Conservation (phyloP, 306 rosid species). For the Medicago arabica region DNA sequence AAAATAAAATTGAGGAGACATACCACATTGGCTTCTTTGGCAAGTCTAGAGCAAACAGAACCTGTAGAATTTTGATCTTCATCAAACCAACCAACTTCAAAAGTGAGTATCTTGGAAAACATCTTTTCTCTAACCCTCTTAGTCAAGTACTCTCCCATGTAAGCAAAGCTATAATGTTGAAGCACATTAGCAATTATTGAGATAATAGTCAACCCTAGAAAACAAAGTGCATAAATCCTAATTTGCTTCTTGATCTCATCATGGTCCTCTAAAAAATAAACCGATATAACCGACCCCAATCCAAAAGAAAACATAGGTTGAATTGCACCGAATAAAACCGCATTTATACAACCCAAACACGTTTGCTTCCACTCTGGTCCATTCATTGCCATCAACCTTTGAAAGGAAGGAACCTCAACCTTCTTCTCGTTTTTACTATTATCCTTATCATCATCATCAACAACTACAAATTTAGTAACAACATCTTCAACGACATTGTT, state of each 20-base stretch:
- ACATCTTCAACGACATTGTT: neutral
- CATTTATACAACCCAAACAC: slow-evolving; percentile 63
- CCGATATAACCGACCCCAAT: slow-evolving; percentile 75
- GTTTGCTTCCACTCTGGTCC: slow-evolving; percentile 88
- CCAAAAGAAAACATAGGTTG: slow-evolving; percentile 72
- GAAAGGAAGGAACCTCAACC: slow-evolving; percentile 65
- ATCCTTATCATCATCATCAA: neutral
- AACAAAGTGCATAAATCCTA: slow-evolving; percentile 54
- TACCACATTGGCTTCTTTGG: slow-evolving; percentile 96
- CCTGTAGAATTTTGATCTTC: slow-evolving; percentile 81
- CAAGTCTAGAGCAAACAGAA: slow-evolving; percentile 82
- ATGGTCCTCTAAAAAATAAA: slow-evolving; percentile 67
- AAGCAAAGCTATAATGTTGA: slow-evolving; percentile 86
- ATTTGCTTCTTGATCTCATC: slow-evolving; percentile 76
- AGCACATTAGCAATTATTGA: slow-evolving; percentile 57
- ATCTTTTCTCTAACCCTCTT: slow-evolving; percentile 80
- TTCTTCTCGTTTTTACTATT: neutral
- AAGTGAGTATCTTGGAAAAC: slow-evolving; percentile 82
- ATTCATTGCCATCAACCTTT: slow-evolving; percentile 70
- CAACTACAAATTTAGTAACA: neutral
- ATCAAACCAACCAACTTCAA: slow-evolving; percentile 95
- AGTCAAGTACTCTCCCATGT: slow-evolving; percentile 89
- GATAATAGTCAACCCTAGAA: slow-evolving; percentile 64
- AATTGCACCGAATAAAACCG: slow-evolving; percentile 72
- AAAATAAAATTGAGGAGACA: neutral